These are phyloP conservation scores for Penicillium sp. DNA, from an alignment of 2,329 filamentous ascomycete genomes.

Conservation along the genomic window DNA sequence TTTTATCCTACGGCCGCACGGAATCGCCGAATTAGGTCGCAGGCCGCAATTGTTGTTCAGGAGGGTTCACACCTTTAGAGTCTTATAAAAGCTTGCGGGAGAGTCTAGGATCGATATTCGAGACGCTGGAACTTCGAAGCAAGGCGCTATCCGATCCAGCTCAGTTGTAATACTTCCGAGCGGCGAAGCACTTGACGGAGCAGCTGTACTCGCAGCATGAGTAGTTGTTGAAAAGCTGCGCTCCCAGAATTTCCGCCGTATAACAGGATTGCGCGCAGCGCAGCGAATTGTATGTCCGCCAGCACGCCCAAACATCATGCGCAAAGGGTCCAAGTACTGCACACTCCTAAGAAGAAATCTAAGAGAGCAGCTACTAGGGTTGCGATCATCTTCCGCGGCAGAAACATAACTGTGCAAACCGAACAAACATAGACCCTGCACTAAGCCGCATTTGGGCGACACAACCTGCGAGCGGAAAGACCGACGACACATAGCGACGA, in stretches of 20 bases:
- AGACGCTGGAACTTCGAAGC: slow-evolving; percentile 81
- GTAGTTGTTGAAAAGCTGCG: slow-evolving; percentile 46
- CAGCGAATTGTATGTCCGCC: slow-evolving; percentile 45
- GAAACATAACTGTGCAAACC: slow-evolving; percentile 36
- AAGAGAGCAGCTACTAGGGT: not conserved
- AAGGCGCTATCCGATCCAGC: slow-evolving; percentile 86
- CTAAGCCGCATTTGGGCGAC: slow-evolving; percentile 32
- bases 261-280: slow-evolving; percentile 37
- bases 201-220: slow-evolving; percentile 29
- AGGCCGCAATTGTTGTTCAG: not conserved
- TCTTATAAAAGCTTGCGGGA: slow-evolving; percentile 88
- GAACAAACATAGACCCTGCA: slow-evolving; percentile 34
- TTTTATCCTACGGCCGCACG: slow-evolving; percentile 67
- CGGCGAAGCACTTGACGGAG: slow-evolving; percentile 45
- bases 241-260: slow-evolving; percentile 35
- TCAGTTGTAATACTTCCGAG: slow-evolving; percentile 70
- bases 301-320: slow-evolving; percentile 45
- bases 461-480: slow-evolving; percentile 29
- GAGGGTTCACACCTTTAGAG: slow-evolving; percentile 70
- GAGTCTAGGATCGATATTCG: slow-evolving; percentile 79
- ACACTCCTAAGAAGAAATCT: not conserved
- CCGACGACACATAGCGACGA: slow-evolving; percentile 16
- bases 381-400: slow-evolving; percentile 3
- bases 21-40: slow-evolving; percentile 8
- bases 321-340: not conserved